Evolutionary conservation across 805 yeast genomes (phyloP).

Genomic region (Wickerhamiella sergipiensis): DNA sequence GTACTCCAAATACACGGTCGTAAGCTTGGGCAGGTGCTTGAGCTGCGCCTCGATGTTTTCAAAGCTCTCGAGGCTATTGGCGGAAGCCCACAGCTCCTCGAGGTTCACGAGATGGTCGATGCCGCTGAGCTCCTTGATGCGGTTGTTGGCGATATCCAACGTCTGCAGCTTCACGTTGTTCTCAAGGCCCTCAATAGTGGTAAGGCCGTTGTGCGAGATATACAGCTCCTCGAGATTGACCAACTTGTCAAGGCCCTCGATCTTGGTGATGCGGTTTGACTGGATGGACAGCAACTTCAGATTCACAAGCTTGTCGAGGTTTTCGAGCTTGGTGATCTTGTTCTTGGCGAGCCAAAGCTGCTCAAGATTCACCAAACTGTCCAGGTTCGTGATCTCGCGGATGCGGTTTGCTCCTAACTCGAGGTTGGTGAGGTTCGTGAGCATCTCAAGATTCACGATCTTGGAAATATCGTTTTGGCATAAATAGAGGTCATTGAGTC

Average conservation of each 20-base stretch:
- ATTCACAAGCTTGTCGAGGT: conserved; percentile 43
- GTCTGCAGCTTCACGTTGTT: conserved; percentile 51
- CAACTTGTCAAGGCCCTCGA: conserved; percentile 70
- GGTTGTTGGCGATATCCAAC: conserved; percentile 72
- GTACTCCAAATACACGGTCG: conserved; percentile 87
- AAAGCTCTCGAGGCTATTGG: conserved; percentile 55
- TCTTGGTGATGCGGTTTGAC: conserved; percentile 60
- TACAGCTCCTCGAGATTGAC: conserved; percentile 72
- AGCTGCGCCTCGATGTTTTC: conserved; percentile 56
- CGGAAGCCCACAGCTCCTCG: conserved; percentile 91
- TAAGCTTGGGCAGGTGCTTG: conserved; percentile 46
- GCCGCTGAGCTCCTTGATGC: conserved; percentile 46
- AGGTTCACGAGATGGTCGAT: conserved; percentile 51
- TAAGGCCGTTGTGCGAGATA: conserved; percentile 70
- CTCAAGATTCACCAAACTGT: conserved; percentile 40
- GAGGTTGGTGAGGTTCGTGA: conserved; percentile 46
- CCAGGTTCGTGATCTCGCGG: conserved; percentile 39
- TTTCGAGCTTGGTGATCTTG: conserved; percentile 49
- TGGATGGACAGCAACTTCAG: conserved; percentile 76
- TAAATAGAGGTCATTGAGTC: conserved; percentile 59
- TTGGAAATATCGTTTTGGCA: conserved; percentile 76
- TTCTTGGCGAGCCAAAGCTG: conserved; percentile 93
- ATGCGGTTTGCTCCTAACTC: conserved; percentile 88
- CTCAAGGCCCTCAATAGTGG: conserved; percentile 64
- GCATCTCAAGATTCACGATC: conserved; percentile 50